phyloP scores from a whole-genome alignment of 2,329 filamentous ascomycete genomes.

The Lizonia empirigonia region DNA sequence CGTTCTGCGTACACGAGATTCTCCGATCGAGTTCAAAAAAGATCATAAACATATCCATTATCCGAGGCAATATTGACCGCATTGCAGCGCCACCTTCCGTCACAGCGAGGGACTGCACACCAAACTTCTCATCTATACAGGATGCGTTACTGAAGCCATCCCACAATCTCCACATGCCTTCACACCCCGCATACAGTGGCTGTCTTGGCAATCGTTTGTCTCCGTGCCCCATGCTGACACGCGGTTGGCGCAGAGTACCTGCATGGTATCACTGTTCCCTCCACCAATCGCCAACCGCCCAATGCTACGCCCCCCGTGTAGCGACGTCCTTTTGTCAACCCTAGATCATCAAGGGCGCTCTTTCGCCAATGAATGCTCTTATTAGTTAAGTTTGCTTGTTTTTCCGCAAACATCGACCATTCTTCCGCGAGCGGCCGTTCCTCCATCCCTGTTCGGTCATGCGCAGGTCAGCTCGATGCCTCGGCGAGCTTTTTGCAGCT shows the following conservation, averaged over 20 bases:
- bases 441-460: not conserved
- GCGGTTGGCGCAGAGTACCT: not conserved
- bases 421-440: not conserved
- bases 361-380: not conserved
- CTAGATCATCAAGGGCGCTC: not conserved
- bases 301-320: not conserved
- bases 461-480: not conserved
- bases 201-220: not conserved
- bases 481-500: not conserved
- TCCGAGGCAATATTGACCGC: not conserved
- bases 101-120: not conserved
- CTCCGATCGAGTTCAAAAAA: not conserved
- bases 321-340: not conserved
- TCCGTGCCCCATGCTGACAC: not conserved
- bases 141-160: not conserved
- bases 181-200: constrained; percentile 1
- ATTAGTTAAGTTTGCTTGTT: not conserved
- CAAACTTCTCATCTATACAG: not conserved
- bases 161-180: not conserved
- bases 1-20: not conserved
- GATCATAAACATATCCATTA: not conserved
- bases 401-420: not conserved
- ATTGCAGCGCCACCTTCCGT: not conserved
- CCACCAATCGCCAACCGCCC: not conserved
- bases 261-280: not conserved